A percentile compares a stretch with the other conserved stretches of the same genome.
These are phyloP conservation scores for Polyporus tsugae DNA, from an alignment of 1,284 basidiomycete genomes.

Conservation along the genomic window DNA sequence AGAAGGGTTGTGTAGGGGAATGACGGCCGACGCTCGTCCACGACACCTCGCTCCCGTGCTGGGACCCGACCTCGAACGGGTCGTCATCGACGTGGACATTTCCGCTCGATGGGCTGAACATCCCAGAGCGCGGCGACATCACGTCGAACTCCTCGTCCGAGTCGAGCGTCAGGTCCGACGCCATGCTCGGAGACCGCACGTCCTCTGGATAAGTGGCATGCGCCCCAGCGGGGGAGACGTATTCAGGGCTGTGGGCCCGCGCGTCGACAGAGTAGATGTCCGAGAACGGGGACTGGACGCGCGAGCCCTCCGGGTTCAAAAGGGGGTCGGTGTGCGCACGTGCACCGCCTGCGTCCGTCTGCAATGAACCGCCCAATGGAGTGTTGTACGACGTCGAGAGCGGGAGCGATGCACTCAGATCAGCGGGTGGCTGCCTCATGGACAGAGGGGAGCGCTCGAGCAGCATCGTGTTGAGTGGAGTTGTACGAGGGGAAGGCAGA, in stretches of 20 bases:
- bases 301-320: slow-evolving; percentile 27
- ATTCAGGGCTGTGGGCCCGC: slow-evolving; percentile 25
- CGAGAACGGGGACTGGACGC: slow-evolving; percentile 39
- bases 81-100: slow-evolving; percentile 30
- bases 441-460: slow-evolving; percentile 31
- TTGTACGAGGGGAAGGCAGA: slow-evolving; percentile 25
- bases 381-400: slow-evolving; percentile 34
- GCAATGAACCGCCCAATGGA: slow-evolving; percentile 29
- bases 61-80: slow-evolving; percentile 35
- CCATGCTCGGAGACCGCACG: slow-evolving; percentile 32
- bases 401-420: slow-evolving; percentile 31
- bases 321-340: slow-evolving; percentile 15
- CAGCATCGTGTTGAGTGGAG: slow-evolving; percentile 19
- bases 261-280: slow-evolving; percentile 34
- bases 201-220: slow-evolving; percentile 21
- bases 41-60: slow-evolving; percentile 34
- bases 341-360: slow-evolving; percentile 22
- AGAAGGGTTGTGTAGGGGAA: slow-evolving; percentile 33
- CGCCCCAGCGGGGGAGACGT: slow-evolving; percentile 17
- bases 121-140: slow-evolving; percentile 40
- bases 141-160: slow-evolving; percentile 37
- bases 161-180: slow-evolving; percentile 33
- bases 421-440: slow-evolving; percentile 38
- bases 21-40: slow-evolving; percentile 42
- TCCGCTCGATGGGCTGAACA: slow-evolving; percentile 37